Conservation (phyloP, 352 stramenopile genomes). For the Halophytophthora batemanensis region DNA sequence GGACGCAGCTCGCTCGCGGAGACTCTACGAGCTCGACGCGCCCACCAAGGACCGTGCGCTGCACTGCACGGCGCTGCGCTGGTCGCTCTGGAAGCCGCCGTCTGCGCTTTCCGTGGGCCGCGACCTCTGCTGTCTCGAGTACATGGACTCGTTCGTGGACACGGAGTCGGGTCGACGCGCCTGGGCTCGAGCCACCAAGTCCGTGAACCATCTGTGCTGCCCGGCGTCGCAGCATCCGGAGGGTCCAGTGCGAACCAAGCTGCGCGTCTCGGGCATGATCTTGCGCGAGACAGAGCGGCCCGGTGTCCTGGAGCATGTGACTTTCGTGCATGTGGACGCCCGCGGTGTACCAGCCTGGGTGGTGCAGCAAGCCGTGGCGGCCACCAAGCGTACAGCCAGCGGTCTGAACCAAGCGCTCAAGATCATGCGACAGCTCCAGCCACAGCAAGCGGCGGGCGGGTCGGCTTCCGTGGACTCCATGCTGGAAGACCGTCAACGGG, state of each 20-base stretch:
- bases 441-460: constrained; percentile 14
- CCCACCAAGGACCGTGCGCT: constrained; percentile 40
- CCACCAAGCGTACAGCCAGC: constrained; percentile 43
- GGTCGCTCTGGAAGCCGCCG: constrained; percentile 56
- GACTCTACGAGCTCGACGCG: constrained; percentile 51
- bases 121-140: constrained; percentile 60
- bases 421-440: constrained; percentile 42
- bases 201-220: constrained; percentile 57
- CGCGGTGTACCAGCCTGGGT: constrained; percentile 44
- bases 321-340: constrained; percentile 53
- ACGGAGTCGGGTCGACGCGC: constrained; percentile 46
- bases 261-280: constrained; percentile 58
- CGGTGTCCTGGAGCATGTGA: constrained; percentile 55
- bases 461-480: constrained; percentile 10
- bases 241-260: constrained; percentile 45
- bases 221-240: constrained; percentile 56
- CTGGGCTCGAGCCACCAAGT: constrained; percentile 66
- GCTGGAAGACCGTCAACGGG: constrained; percentile 16
- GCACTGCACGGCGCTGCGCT: constrained; percentile 45
- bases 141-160: constrained; percentile 70
- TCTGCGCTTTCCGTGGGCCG: constrained; percentile 46
- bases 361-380: constrained; percentile 38
- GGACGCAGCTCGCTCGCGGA: constrained; percentile 35
- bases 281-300: constrained; percentile 53
- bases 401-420: constrained; percentile 66